These are phyloP conservation scores for Cudoniella acicularis DNA, from an alignment of 495 filamentous ascomycete species.

Conservation along the genomic window DNA sequence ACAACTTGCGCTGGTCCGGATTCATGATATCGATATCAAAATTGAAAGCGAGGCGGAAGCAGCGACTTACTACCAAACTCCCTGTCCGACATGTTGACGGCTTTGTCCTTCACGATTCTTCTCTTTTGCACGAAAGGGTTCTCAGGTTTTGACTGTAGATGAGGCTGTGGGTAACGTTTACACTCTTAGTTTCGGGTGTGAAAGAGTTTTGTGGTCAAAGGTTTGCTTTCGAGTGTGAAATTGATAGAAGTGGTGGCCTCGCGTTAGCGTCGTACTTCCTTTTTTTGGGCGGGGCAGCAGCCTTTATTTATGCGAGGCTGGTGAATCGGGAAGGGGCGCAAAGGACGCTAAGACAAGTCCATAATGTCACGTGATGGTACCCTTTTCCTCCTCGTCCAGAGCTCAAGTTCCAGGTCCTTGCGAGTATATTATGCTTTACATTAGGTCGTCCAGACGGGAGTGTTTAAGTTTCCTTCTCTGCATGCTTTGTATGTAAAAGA, in stretches of 20 bases:
- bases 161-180: no score
- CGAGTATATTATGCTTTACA: no score
- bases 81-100: conserved; percentile 24
- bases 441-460: no score
- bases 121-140: no score
- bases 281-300: conserved; percentile 8
- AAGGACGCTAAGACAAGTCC: neutral
- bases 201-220: neutral
- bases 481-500: no score
- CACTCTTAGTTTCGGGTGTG: neutral
- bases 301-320: conserved; percentile 20
- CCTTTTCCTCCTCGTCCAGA: neutral
- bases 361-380: conserved; percentile 1
- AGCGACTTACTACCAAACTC: conserved; percentile 35
- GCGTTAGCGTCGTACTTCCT: neutral
- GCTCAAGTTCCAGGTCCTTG: no score
- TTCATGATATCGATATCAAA: neutral
- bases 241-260: conserved; percentile 7
- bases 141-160: no score
- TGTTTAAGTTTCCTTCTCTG: no score
- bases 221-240: neutral
- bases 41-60: neutral
- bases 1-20: no score
- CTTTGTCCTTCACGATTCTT: neutral
- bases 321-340: neutral